Conservation (phyloP, 1,284 basidiomycete species). For the Leucocoprinus gongylophorus region DNA sequence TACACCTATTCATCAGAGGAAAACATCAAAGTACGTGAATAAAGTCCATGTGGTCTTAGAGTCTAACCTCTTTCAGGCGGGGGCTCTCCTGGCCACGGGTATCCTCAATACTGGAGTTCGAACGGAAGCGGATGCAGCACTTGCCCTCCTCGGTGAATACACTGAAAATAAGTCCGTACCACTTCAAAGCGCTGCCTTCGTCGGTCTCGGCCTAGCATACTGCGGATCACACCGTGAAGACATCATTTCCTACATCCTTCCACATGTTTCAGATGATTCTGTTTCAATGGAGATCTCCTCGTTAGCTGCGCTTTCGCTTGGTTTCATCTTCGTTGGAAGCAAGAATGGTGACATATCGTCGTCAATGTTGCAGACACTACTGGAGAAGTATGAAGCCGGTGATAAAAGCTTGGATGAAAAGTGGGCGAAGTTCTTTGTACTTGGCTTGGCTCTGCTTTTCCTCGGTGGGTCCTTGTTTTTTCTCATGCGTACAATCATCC, state of each 20-base stretch:
- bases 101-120: slow-evolving; percentile 88
- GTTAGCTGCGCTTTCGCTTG: slow-evolving; percentile 82
- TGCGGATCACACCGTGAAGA: slow-evolving; percentile 91
- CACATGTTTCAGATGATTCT: slow-evolving; percentile 73
- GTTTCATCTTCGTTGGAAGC: slow-evolving; percentile 95
- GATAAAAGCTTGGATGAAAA: slow-evolving; percentile 80
- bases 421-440: slow-evolving; percentile 88
- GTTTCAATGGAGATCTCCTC: slow-evolving; percentile 87
- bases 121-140: slow-evolving; percentile 90
- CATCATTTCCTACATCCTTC: slow-evolving; percentile 71
- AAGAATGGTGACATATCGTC: slow-evolving; percentile 91
- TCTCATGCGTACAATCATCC: not conserved
- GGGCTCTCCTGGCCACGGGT: slow-evolving; percentile 92
- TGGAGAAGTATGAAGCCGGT: slow-evolving; percentile 80
- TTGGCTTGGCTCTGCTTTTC: slow-evolving; percentile 90
- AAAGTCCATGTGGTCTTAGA: not conserved
- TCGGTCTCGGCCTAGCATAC: slow-evolving; percentile 91
- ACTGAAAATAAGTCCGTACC: slow-evolving; percentile 83
- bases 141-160: slow-evolving; percentile 89
- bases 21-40: slow-evolving; percentile 72
- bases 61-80: slow-evolving; percentile 47
- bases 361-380: slow-evolving; percentile 87
- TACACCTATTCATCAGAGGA: slow-evolving; percentile 97
- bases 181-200: slow-evolving; percentile 84
- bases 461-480: slow-evolving; percentile 54